Conservation (phyloP, 371 early-diverging fungal genomes). For the Umbelopsis sp. region DNA sequence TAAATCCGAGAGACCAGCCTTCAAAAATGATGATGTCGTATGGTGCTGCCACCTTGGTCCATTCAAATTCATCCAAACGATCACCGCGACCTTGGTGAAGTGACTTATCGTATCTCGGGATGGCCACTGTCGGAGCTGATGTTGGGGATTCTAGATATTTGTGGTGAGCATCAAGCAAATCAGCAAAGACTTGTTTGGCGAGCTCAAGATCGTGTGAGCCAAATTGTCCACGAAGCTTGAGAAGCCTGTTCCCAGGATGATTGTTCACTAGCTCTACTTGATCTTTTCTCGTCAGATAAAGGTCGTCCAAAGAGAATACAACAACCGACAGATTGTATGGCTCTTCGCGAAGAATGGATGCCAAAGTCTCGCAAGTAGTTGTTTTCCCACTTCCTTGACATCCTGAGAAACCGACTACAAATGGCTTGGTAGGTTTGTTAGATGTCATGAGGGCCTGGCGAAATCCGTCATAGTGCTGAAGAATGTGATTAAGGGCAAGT, state of each 20-base stretch:
- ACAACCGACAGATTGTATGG: constrained; percentile 60
- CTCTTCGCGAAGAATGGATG: constrained; percentile 38
- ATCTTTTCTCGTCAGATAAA: constrained; percentile 75
- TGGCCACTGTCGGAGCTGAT: constrained; percentile 25
- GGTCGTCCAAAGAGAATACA: constrained; percentile 85
- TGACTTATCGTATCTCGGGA: constrained; percentile 88
- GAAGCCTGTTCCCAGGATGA: constrained; percentile 68
- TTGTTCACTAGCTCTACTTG: constrained; percentile 57
- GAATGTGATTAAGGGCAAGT: constrained; percentile 43
- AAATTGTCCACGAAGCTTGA: constrained; percentile 80
- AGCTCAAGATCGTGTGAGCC: constrained; percentile 89
- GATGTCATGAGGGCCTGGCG: constrained; percentile 25
- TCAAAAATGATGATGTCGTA: constrained; percentile 88
- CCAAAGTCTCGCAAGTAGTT: constrained; percentile 61
- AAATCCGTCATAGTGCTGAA: constrained; percentile 38
- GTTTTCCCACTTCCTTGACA: constrained; percentile 87
- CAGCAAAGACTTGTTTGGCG: constrained; percentile 53
- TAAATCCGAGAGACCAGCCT: constrained; percentile 94
- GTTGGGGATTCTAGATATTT: not conserved
- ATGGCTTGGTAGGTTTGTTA: constrained; percentile 43
- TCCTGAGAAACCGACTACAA: constrained; percentile 76
- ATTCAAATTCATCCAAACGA: constrained; percentile 56
- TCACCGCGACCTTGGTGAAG: constrained; percentile 81
- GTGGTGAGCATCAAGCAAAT: constrained; percentile 40
- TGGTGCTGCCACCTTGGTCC: constrained; percentile 60